Base-by-base conservation (phyloP, 208 protist species). In the Acanthamoeba lugdunensis region DNA sequence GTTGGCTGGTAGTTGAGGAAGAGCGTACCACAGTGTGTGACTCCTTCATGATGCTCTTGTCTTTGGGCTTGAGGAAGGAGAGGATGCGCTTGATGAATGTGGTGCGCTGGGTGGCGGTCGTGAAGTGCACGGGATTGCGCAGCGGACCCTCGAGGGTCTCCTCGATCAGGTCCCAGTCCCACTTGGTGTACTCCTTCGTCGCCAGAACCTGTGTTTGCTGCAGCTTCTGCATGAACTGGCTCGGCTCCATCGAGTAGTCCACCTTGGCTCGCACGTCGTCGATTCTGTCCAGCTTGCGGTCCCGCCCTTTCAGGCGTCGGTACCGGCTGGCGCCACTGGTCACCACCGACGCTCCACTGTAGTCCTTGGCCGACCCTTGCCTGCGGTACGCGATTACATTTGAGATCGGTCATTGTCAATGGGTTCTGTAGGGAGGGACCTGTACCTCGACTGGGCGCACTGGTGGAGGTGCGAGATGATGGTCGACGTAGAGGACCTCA, bases 51-150 rank as follows among this genome's bases (percentile, higher is more conserved):
- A 95, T 94, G 11, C 63, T 8, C 28, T 93, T 82, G 21, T 93
- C 94, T 7, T 41, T 50, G 61, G 94, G 94, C 58, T 92, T 90
- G 8, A 95, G 28, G n/a, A 94, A 95, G 33, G 92, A 94, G 0
- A 95, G 50, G 23, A 95, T 82, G n/a, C 94, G 67, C n/a, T 95
- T 95, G 14, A 95, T 94, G 77, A 95, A 95, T 7, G 87, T 91
- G 16, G 87, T 95, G 30, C 81, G 81, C 33, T 52, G 28, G 21
- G 93, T 63, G 5, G 79, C 90, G 9, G 89, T 89, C 14, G 81
- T 25, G 13, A 95, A 67, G 67, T 94, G 92, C 33, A 45, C 41
- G 30, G 71, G 56, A 28, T 94, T 94, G 9, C 89, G 89, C 1
- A 95, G 79, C n/a, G 94, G 94, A 28, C 94, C 94, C 41, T 95